Percentiles rank a stretch among this genome's conserved stretches.
These are phyloP conservation scores for Zygosaccharomyces bailii DNA, from an alignment of 805 yeast species.

Conservation along the genomic window DNA sequence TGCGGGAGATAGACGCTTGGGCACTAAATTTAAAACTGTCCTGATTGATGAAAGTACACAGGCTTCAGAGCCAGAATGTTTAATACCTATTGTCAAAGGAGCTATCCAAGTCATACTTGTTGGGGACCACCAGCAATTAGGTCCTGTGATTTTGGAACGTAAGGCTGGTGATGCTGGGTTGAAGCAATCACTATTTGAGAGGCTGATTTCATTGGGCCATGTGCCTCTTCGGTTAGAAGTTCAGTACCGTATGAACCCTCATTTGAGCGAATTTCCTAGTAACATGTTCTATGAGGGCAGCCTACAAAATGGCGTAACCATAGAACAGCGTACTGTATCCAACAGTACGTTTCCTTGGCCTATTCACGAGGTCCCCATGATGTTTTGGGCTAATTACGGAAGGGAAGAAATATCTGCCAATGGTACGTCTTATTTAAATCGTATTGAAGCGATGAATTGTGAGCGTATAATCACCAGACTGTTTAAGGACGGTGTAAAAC, in stretches of 20 bases:
- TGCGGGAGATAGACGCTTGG: slow-evolving; percentile 73
- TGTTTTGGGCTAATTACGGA: slow-evolving; percentile 91
- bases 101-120: slow-evolving; percentile 86
- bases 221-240: slow-evolving; percentile 83
- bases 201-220: slow-evolving; percentile 78
- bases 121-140: slow-evolving; percentile 95
- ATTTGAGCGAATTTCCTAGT: slow-evolving; percentile 79
- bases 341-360: slow-evolving; percentile 88
- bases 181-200: slow-evolving; percentile 80
- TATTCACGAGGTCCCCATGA: slow-evolving; percentile 77
- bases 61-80: slow-evolving; percentile 87
- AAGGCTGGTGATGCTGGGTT: slow-evolving; percentile 85
- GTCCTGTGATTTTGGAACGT: slow-evolving; percentile 81
- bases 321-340: slow-evolving; percentile 58
- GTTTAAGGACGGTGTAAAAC: slow-evolving; percentile 72
- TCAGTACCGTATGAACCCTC: slow-evolving; percentile 94
- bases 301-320: slow-evolving; percentile 86
- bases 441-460: slow-evolving; percentile 86
- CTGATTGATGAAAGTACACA: slow-evolving; percentile 92
- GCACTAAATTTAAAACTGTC: slow-evolving; percentile 65
- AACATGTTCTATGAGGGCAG: slow-evolving; percentile 92
- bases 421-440: slow-evolving; percentile 78
- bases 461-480: slow-evolving; percentile 71
- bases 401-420: slow-evolving; percentile 80
- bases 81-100: slow-evolving; percentile 86